A percentile compares a stretch with the other conserved stretches of the same genome.
Conservation (phyloP, 2,329 filamentous ascomycete genomes). For the Xylariaceae sp. region DNA sequence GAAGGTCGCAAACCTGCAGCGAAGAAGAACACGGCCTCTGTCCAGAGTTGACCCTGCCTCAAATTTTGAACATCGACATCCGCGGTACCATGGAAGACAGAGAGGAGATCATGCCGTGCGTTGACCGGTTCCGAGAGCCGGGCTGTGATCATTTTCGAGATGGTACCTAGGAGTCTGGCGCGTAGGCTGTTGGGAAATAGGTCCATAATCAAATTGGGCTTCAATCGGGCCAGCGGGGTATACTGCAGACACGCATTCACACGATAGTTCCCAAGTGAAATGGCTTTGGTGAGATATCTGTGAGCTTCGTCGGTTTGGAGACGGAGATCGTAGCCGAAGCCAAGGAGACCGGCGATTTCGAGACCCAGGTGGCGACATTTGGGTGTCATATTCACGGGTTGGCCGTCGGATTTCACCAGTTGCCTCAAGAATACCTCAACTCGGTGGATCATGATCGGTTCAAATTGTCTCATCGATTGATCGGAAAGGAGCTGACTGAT, state of each 20-base stretch:
- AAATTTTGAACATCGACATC: constrained; percentile 8
- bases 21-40: constrained; percentile 42
- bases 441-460: constrained; percentile 21
- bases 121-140: constrained; percentile 1
- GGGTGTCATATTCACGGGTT: constrained; percentile 16
- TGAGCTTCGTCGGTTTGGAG: constrained; percentile 19
- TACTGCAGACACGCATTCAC: constrained; percentile 18
- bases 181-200: constrained; percentile 9
- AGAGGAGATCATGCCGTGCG: constrained; percentile 19
- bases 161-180: constrained; percentile 15
- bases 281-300: constrained; percentile 13
- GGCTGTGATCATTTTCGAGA: neutral
- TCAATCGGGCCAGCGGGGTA: neutral
- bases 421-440: constrained; percentile 20
- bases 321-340: constrained; percentile 18
- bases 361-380: constrained; percentile 15
- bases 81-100: constrained; percentile 12
- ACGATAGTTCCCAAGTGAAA: constrained; percentile 8
- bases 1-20: constrained; percentile 11
- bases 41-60: constrained; percentile 35
- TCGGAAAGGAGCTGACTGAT: constrained; percentile 13
- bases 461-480: constrained; percentile 21
- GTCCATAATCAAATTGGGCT: neutral
- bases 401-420: neutral
- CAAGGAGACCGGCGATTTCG: constrained; percentile 20